These are phyloP conservation scores for Rubia yunnanensis DNA, from an alignment of 257 asterid species.

Conservation along the genomic window DNA sequence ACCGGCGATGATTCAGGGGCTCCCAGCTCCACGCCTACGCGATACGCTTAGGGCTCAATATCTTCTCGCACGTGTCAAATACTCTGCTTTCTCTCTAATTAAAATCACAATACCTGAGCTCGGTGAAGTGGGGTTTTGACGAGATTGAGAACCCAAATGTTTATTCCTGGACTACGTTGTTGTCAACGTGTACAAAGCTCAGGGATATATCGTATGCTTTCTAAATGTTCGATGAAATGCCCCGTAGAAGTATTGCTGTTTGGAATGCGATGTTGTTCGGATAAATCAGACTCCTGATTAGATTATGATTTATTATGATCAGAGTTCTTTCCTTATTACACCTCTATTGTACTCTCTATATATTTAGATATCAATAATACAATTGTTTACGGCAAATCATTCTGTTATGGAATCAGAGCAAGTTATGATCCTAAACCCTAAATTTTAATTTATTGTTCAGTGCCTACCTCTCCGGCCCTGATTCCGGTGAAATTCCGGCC, in stretches of 20 bases:
- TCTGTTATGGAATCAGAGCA: no score
- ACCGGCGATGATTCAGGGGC: constrained; percentile 37
- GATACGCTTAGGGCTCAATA: constrained; percentile 38
- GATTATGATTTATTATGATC: no score
- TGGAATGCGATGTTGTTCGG: constrained; percentile 92
- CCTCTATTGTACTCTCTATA: no score
- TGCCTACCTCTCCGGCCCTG: no score
- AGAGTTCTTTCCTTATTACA: no score
- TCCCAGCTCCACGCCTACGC: constrained; percentile 55
- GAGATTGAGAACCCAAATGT: constrained; percentile 59
- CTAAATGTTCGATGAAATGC: constrained; percentile 51
- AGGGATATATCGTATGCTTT: constrained; percentile 58
- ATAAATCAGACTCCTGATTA: no score
- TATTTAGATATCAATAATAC: no score
- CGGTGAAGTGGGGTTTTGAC: constrained; percentile 39
- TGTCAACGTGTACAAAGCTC: constrained; percentile 55
- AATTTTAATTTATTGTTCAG: no score
- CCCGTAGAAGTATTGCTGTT: constrained; percentile 38
- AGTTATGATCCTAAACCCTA: no score
- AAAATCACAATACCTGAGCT: constrained; percentile 43
- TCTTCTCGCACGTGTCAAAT: constrained; percentile 48
- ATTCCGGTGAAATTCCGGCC: no score
- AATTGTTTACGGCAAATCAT: no score
- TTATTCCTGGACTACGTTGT: constrained; percentile 60
- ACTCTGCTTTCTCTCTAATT: constrained; percentile 59